Evolutionary conservation across 768 basidiomycete species (phyloP).

Genomic region (Kwoniella europaea): DNA sequence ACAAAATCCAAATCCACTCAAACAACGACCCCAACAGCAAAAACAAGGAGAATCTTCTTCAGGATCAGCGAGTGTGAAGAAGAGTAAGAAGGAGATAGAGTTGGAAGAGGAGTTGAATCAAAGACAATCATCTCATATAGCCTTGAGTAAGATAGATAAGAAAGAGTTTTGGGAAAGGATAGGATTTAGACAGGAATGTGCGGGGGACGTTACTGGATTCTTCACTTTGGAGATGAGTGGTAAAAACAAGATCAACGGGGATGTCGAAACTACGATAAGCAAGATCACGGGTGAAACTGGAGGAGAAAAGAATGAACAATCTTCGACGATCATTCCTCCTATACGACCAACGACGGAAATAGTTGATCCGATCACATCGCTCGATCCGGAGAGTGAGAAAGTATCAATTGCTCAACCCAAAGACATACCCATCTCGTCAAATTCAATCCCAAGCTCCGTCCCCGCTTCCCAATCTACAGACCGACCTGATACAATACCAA

Average conservation of each 20-base stretch:
- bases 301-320: background rate
- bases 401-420: background rate
- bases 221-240: conserved; percentile 65
- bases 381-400: conserved; percentile 1
- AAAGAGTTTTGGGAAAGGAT: conserved; percentile 98
- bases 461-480: no score
- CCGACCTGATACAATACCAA: background rate
- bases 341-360: background rate
- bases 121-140: conserved; percentile 51
- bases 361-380: background rate
- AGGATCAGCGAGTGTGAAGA: conserved; percentile 10
- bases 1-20: conserved; percentile 3
- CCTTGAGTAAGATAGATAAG: conserved; percentile 64
- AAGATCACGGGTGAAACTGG: background rate
- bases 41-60: no score
- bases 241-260: no score
- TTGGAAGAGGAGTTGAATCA: conserved; percentile 21
- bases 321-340: no score
- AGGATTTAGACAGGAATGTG: conserved; percentile 94
- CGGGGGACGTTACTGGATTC: conserved; percentile 90
- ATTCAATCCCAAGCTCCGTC: no score
- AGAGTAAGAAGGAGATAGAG: conserved; percentile 50
- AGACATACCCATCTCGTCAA: conserved; percentile 60
- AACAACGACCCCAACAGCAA: background rate
- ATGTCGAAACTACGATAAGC: background rate